A percentile compares a stretch with the other conserved stretches of the same genome.
Evolutionary conservation across 1,284 basidiomycete species (phyloP).

Genomic region (Waitea zeae): DNA sequence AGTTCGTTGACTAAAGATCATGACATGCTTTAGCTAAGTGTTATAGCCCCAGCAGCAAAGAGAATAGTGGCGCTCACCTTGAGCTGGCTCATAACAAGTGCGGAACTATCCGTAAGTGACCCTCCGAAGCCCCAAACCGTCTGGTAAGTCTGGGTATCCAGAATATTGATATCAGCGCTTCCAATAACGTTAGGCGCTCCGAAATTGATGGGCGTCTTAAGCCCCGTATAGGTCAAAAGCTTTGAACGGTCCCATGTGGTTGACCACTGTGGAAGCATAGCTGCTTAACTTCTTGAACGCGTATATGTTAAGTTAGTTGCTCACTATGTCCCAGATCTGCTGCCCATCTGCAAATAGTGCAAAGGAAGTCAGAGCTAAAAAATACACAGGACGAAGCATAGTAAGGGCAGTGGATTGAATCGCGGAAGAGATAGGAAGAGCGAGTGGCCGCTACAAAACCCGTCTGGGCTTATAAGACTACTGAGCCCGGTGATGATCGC

Average conservation of each 20-base stretch:
- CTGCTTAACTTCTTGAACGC: neutral
- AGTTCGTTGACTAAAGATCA: no score
- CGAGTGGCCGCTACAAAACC: no score
- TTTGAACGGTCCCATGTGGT: constrained; percentile 18
- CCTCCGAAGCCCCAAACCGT: constrained; percentile 30
- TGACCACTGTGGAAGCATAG: constrained; percentile 13
- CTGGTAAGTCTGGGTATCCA: constrained; percentile 23
- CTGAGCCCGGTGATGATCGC: no score
- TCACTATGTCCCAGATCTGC: constrained; percentile 19
- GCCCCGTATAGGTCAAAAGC: constrained; percentile 16
- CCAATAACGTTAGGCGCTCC: constrained; percentile 20
- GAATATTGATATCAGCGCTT: constrained; percentile 24
- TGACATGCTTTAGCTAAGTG: no score
- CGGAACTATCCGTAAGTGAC: constrained; percentile 24
- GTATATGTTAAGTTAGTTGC: constrained; percentile 4
- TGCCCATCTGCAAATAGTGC: no score
- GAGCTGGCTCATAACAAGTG: no score
- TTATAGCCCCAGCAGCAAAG: neutral
- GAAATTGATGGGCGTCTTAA: constrained; percentile 17
- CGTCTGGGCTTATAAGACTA: no score
- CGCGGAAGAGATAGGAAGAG: no score
- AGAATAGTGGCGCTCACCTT: no score
- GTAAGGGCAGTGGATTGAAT: no score
- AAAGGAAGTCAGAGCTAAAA: no score
- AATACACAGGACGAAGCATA: no score